Percentiles rank a stretch among this genome's conserved stretches.
Evolutionary conservation across 2,329 filamentous ascomycete species (phyloP).

Genomic region (Penicillium aurantiogriseum): DNA sequence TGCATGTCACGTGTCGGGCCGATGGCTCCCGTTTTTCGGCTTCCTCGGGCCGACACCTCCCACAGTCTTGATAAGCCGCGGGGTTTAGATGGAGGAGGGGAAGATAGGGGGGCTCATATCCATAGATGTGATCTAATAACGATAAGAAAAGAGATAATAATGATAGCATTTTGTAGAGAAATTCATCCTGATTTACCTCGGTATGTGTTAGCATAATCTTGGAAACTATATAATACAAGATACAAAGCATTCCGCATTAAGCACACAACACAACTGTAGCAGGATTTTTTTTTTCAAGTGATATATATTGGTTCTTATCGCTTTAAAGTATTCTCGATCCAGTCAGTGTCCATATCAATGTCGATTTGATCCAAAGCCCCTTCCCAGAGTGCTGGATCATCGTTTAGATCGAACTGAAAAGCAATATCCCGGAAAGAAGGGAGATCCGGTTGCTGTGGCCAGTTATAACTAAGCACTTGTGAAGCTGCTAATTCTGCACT

Average conservation of each 20-base stretch:
- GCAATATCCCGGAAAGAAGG: slow-evolving; percentile 33
- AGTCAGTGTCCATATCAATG: slow-evolving; percentile 44
- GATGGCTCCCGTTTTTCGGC: slow-evolving; percentile 18
- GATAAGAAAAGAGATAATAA: background rate
- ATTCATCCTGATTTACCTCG: too few species aligned
- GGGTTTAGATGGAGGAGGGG: background rate
- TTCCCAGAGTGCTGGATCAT: slow-evolving; percentile 44
- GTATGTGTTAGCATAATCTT: background rate
- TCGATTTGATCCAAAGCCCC: slow-evolving; percentile 42
- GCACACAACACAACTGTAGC: background rate
- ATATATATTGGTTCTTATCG: slow-evolving; percentile 11
- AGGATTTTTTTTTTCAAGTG: background rate
- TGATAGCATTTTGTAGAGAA: background rate
- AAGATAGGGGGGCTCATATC: background rate
- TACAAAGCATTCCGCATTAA: background rate
- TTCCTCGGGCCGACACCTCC: slow-evolving; percentile 22
- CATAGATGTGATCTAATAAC: background rate
- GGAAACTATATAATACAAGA: background rate
- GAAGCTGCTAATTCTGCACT: background rate
- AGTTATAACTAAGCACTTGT: slow-evolving; percentile 12
- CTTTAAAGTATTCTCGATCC: slow-evolving; percentile 35
- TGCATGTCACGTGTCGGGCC: slow-evolving; percentile 32
- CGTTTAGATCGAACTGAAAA: slow-evolving; percentile 38
- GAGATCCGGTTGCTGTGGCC: slow-evolving; percentile 21
- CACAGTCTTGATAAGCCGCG: background rate